Base-by-base conservation (phyloP, 495 filamentous ascomycete species). In the Pseudevernia furfuracea region DNA sequence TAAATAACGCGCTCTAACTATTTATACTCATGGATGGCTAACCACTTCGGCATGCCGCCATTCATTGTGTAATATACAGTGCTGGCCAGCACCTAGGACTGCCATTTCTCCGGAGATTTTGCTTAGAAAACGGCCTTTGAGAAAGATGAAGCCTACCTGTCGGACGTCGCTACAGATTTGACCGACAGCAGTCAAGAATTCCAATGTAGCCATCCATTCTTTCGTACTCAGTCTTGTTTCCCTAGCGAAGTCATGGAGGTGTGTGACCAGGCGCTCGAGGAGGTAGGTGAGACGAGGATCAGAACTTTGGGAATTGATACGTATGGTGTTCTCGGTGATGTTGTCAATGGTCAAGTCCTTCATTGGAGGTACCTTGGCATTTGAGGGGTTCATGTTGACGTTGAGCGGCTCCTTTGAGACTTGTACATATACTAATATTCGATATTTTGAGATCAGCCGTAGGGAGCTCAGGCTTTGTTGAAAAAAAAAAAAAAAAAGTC, bases 191-290 rank as follows among this genome's bases (percentile, higher is more conserved):
- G 87, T 88, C 59, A 94, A 73, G 75, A 91, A 94, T 19, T 78
- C 71, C 38, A 92, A 75, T 15, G 84, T 87, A 0, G 79, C 75
- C 87, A 89, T 90, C 90, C 90, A 94, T 78, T 94, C 90, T 19
- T 81, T 81, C 17, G 83, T 87, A 72, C 87, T 90, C 58, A 94
- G 81, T 21, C 89, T 80, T 21, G 89, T 92, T 71, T 92, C 90
- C 65, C 90, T 82, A 41, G 88, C 87, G 68, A 92, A 92, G 75
- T 92, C 89, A 74, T 94, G 90, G 2, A 92, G 78, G 77, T 94
- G 90, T 1, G 82, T 85, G 59, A 92, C 87, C 39, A 94, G 80
- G 32, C 87, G 79, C 60, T 85, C 78, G 72, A 94, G 87, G 56
- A 93, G 68, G 69, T 90, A 92, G 65, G 82, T 85, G 70, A 90